Evolutionary conservation across 2,329 filamentous ascomycete species (phyloP), one percentile per base, ranked within the genome.

Genomic region (Trichoderma sp.): DNA sequence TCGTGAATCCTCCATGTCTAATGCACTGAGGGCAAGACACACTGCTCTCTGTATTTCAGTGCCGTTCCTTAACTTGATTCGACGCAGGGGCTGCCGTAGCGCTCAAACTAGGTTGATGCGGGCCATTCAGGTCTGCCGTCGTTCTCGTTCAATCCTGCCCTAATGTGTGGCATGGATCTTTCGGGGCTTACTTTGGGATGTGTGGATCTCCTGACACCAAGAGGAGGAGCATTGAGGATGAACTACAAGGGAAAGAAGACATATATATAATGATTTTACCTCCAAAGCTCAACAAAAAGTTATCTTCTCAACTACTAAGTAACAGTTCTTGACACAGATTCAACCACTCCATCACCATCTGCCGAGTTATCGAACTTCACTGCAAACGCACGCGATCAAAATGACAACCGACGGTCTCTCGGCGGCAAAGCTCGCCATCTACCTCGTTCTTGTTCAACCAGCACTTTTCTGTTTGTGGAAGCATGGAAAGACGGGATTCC

Each of bases 141-240:
- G 65, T 58, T 68, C 65, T 68, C 65, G 65, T 68, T 68, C 50
- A 58, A 39, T n/a, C 55, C 55, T 17, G 11, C 55, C 3, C 26
- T 58, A 58, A 28, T 20, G 28, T 30, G 15, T 30, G 28, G 28
- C 55, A 3, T 32, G 15, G 17, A 32, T 58, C 55, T 4, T 58
- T 32, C 5, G 4, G n/a, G 55, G 15, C 28, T 20, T 17, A 32
- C 28, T n/a, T n/a, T 28, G 13, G 1, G 55, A 30, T 32, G 17
- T 7, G 28, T 28, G 30, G 23, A 32, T n/a, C 55, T n/a, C 55
- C 17, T 58, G 3, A 17, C 9, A 28, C 12, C 28, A 58, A 32
- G 28, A 58, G 5, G 26, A 30, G 4, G 6, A 11, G 30, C 26
- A 30, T 58, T 5, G 15, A 20, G 2, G 6, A 20, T 6, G 15